Base-by-base conservation (phyloP, 306 rosid species). In the Elaeagnus macrophylla region DNA sequence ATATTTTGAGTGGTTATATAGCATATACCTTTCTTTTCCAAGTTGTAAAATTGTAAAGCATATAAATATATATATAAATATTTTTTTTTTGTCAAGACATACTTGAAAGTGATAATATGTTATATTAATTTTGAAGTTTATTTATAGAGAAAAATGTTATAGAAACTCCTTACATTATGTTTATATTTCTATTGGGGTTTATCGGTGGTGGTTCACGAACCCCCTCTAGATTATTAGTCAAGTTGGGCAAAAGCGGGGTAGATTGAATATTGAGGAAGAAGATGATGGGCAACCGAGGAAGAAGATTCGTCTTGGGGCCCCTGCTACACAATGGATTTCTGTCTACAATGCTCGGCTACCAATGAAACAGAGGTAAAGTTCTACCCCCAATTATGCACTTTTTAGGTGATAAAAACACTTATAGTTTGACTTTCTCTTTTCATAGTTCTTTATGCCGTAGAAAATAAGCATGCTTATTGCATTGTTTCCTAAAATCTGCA, bases 311-410 rank as follows among this genome's bases (percentile, higher is more conserved):
- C 62, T 80, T 39, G 97, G 97, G 69, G 83, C 74, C 68, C 95
- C 97, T 70, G 97, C 97, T 12, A 81, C 95, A 0, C 97, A 90
- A 62, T 90, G 97, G 97, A 86, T 90, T 69, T 90, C 97, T 61
- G 54, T 86, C 48, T 90, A 86, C 80, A 86, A 90, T 79, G 95
- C 95, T 20, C 73, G 95, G 67, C 70, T 52, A 38, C 97, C 97
- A 20, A 90, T 86, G 97, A 90, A 90, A 72, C 97, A 90, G 67
- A 90, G 97, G 97, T 90, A 71, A 42, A 51, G 2, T 32, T 25
- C 32, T 1, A 25, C 32, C 32, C 32, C 32, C 32, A 25, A 25
- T 25, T 25, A 5, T 25, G 32, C 32, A 25, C 32, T 25, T 25
- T n/a, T 25, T 25, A 25, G 32, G 32, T 25, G 32, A 25, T 25